Evolutionary conservation across 306 rosid species (phyloP), one percentile per base, ranked within the genome.

Genomic region (Chamaecrista fasciculata): DNA sequence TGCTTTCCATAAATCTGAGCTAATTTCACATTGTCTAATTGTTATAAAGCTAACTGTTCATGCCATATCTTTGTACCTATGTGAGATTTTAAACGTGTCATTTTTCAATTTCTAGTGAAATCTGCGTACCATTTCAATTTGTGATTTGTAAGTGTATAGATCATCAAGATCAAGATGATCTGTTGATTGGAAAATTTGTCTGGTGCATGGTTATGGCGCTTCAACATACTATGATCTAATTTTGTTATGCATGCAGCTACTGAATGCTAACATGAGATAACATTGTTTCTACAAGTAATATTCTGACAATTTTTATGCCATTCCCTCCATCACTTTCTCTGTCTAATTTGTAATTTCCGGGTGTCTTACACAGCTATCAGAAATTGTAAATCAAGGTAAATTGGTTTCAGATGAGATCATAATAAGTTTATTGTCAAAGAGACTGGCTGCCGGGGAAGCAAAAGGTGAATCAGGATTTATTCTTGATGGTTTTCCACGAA

Each of bases 401-500:
- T 77, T 94, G 84, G 96, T 94, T 47, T 86, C 98, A 8, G 98
- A 94, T 81, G 97, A 94, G 71, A 85, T 88, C 55, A 94, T 94
- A 43, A 82, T 91, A 67, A 79, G 59, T 82, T 84, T 94, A 79
- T 71, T 94, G 81, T 88, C 97, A 18, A 88, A 94, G 82, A 86
- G 96, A 83, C 86, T 91, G 67, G 86, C 67, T 71, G 81, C 79
- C 49, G 97, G 89, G 57, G 91, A 85, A 69, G 82, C 82, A 11
- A 89, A 91, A 73, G 96, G 92, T 4, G 91, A 88, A 51, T 78
- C 83, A 5, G 96, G 99, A 59, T 94, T 88, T 72, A 94, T 94
- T 85, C 99, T 94, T n/a, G 99, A 94, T 72, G 99, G 99, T 26
- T 94, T 91, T 72, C 99, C 99, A 19, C 86, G 99, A 51, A 94